A percentile compares a stretch with the other conserved stretches of the same genome.
These are phyloP conservation scores for Neoconidiobolus thromboides DNA, from an alignment of 371 early-diverging fungal genomes.

Conservation along the genomic window DNA sequence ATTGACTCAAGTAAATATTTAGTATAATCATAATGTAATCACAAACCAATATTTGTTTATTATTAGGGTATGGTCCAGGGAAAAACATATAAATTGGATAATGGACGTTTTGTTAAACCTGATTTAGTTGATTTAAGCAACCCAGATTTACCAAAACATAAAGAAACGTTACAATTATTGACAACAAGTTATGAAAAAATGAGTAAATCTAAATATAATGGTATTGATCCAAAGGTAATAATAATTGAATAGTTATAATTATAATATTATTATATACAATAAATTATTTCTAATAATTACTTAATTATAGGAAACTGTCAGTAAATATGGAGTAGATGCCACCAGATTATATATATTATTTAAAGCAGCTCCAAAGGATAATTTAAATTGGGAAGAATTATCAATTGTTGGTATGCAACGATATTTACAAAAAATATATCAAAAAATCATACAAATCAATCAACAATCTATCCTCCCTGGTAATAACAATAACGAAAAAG, in stretches of 20 bases:
- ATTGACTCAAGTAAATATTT: constrained; percentile 43
- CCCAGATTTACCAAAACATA: constrained; percentile 29
- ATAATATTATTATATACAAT: constrained; percentile 3
- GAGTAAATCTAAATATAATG: constrained; percentile 91
- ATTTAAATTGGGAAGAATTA: constrained; percentile 75
- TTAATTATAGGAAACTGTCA: constrained; percentile 27
- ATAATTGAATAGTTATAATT: constrained; percentile 14
- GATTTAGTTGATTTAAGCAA: constrained; percentile 48
- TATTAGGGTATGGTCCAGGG: constrained; percentile 85
- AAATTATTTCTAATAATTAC: not conserved
- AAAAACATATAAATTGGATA: constrained; percentile 50
- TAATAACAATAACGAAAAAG: not conserved
- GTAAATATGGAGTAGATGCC: constrained; percentile 59
- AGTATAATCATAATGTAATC: not conserved
- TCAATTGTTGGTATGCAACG: constrained; percentile 85
- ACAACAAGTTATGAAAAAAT: constrained; percentile 71
- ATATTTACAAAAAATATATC: constrained; percentile 38
- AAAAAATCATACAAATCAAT: not conserved
- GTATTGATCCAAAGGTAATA: constrained; percentile 61
- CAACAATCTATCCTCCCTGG: constrained; percentile 27
- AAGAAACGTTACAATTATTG: constrained; percentile 37
- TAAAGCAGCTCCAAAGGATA: constrained; percentile 77
- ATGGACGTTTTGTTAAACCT: constrained; percentile 59
- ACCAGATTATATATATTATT: constrained; percentile 74
- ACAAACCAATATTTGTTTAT: not conserved